phyloP scores from a whole-genome alignment of 805 yeast genomes.

The Priceomyces melissophilus region DNA sequence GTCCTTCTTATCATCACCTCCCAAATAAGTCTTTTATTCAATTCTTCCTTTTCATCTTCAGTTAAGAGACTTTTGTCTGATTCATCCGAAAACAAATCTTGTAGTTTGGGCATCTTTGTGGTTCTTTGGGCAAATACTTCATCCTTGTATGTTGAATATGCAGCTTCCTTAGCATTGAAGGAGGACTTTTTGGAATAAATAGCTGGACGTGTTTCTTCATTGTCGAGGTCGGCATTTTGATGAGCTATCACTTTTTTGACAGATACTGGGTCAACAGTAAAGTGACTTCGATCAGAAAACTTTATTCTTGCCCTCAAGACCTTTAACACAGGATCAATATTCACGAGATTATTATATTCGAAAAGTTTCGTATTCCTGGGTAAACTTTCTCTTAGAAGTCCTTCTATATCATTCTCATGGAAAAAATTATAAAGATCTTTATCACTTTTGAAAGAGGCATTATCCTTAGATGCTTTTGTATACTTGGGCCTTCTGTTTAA shows the following conservation, averaged over 20 bases:
- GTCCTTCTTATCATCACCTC: conserved; percentile 40
- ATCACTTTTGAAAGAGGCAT: conserved; percentile 19
- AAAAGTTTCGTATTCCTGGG: conserved; percentile 27
- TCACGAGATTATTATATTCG: conserved; percentile 15
- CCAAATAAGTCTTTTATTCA: conserved; percentile 30
- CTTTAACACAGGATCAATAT: conserved; percentile 12
- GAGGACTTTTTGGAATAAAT: background rate
- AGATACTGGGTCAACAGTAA: background rate
- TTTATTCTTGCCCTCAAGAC: background rate
- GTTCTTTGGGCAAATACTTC: conserved; percentile 20
- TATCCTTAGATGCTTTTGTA: conserved; percentile 11
- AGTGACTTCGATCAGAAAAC: conserved; percentile 4
- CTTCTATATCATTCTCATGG: conserved; percentile 14
- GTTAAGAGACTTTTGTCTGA: conserved; percentile 18
- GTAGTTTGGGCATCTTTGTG: conserved; percentile 23
- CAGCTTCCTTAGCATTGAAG: conserved; percentile 14
- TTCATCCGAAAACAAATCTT: conserved; percentile 28
- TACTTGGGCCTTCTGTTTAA: conserved; percentile 22
- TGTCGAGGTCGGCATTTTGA: conserved; percentile 15
- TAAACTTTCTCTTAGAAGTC: conserved; percentile 23
- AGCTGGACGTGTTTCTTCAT: conserved; percentile 5
- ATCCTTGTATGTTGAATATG: conserved; percentile 26
- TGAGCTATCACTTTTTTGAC: conserved; percentile 9
- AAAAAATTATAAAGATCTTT: conserved; percentile 20
- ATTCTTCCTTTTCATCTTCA: conserved; percentile 21